Conservation (phyloP, 768 basidiomycete species). For the Leccinum rimulosum region DNA sequence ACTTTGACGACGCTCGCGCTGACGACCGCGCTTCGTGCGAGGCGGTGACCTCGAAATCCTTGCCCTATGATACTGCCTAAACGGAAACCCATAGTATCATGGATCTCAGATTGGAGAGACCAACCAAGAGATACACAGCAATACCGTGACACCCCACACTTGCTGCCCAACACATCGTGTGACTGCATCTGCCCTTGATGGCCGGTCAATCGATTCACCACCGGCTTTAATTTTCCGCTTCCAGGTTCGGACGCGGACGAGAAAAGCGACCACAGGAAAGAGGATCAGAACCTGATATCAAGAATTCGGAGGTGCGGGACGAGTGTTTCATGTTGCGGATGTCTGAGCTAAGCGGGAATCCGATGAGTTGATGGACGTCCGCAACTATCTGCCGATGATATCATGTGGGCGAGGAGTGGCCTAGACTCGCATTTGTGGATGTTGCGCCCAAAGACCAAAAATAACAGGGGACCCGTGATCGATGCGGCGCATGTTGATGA, state of each 20-base stretch:
- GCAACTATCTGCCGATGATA: slow-evolving; percentile 40
- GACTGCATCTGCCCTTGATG: slow-evolving; percentile 88
- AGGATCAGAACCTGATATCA: slow-evolving; percentile 90
- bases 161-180: slow-evolving; percentile 91
- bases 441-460: neutral
- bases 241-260: slow-evolving; percentile 36
- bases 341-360: slow-evolving; percentile 27
- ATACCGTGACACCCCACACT: slow-evolving; percentile 84
- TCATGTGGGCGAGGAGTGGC: slow-evolving; percentile 89
- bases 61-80: too few relatives aligned
- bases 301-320: slow-evolving; percentile 63
- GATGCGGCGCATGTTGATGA: slow-evolving; percentile 2
- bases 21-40: too few relatives aligned
- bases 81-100: too few relatives aligned
- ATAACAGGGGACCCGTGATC: slow-evolving; percentile 7
- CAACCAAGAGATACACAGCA: slow-evolving; percentile 86
- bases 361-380: neutral
- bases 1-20: too few relatives aligned
- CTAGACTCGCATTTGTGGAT: slow-evolving; percentile 36
- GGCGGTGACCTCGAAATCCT: too few relatives aligned
- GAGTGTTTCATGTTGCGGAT: slow-evolving; percentile 33
- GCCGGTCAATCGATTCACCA: slow-evolving; percentile 78
- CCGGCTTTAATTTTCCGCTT: slow-evolving; percentile 59
- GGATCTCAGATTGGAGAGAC: too few relatives aligned
- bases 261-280: slow-evolving; percentile 89